Conservation (phyloP, 768 basidiomycete species). For the Butyriboletus loyo region DNA sequence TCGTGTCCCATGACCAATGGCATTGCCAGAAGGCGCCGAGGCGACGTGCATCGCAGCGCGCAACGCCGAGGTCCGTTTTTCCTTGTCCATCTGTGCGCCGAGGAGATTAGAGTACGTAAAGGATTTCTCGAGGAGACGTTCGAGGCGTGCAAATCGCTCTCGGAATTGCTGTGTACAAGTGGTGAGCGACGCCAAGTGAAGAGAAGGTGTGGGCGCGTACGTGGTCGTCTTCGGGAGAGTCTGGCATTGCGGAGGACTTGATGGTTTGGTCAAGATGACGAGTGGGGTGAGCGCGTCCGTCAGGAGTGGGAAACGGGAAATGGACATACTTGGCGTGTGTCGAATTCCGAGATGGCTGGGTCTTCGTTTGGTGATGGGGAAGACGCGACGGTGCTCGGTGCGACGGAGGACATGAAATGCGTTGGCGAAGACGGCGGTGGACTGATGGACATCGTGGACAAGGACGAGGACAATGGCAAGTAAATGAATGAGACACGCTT, state of each 20-base stretch:
- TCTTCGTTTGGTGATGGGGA: slow-evolving; percentile 25
- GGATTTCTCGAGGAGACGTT: slow-evolving; percentile 72
- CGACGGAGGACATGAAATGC: slow-evolving; percentile 17
- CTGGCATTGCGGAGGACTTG: slow-evolving; percentile 17
- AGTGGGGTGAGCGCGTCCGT: background rate
- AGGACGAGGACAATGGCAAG: background rate
- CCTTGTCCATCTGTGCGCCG: slow-evolving; percentile 71
- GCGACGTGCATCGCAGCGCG: slow-evolving; percentile 28
- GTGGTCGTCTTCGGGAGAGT: slow-evolving; percentile 17
- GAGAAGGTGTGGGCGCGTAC: slow-evolving; percentile 3
- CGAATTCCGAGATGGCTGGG: background rate
- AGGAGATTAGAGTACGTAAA: slow-evolving; percentile 71
- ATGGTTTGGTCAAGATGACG: background rate
- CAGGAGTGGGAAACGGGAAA: background rate
- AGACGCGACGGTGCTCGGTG: slow-evolving; percentile 26
- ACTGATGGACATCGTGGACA: slow-evolving; percentile 20
- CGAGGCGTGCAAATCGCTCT: slow-evolving; percentile 50
- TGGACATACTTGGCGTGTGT: slow-evolving; percentile 20
- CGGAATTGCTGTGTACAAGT: slow-evolving; percentile 43
- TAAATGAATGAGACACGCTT: background rate
- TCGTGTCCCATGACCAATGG: background rate
- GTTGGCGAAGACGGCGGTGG: slow-evolving; percentile 12
- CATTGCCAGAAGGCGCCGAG: background rate
- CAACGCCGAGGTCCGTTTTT: slow-evolving; percentile 31
- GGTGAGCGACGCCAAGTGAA: background rate